Evolutionary conservation across 495 filamentous ascomycete genomes (phyloP).

Genomic region (Cercophora scortea): DNA sequence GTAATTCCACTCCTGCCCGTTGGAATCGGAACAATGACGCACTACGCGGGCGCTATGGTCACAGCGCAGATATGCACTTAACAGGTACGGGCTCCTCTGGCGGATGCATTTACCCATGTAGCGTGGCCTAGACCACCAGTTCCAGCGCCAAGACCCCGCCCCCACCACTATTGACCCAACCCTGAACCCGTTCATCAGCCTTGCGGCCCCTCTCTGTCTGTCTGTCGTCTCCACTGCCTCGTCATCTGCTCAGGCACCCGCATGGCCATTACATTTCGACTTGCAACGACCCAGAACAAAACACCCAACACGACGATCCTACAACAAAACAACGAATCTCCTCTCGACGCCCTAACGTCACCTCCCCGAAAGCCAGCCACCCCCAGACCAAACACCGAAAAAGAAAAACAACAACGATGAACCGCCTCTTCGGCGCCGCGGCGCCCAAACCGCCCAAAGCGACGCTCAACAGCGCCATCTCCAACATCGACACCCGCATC

Average conservation of each 20-base stretch:
- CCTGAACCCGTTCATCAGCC: not conserved
- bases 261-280: not conserved
- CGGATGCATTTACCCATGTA: too few relatives aligned
- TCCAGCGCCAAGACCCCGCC: too few relatives aligned
- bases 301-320: too few relatives aligned
- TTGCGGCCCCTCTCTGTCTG: not conserved
- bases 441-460: conserved; percentile 87
- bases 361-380: not conserved
- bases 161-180: not conserved
- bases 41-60: too few relatives aligned
- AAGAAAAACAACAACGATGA: conserved; percentile 49
- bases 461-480: conserved; percentile 77
- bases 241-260: not conserved
- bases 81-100: too few relatives aligned
- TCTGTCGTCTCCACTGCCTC: not conserved
- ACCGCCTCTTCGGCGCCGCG: conserved; percentile 80
- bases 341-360: not conserved
- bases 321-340: too few relatives aligned
- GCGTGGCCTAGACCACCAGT: too few relatives aligned
- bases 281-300: too few relatives aligned
- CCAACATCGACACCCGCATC: conserved; percentile 82
- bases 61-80: too few relatives aligned
- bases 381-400: not conserved
- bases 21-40: too few relatives aligned
- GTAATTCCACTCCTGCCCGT: too few relatives aligned